Percentiles rank a stretch among this genome's conserved stretches.
phyloP scores from a whole-genome alignment of 2,329 filamentous ascomycete species.

The Calonectria leucothoes region DNA sequence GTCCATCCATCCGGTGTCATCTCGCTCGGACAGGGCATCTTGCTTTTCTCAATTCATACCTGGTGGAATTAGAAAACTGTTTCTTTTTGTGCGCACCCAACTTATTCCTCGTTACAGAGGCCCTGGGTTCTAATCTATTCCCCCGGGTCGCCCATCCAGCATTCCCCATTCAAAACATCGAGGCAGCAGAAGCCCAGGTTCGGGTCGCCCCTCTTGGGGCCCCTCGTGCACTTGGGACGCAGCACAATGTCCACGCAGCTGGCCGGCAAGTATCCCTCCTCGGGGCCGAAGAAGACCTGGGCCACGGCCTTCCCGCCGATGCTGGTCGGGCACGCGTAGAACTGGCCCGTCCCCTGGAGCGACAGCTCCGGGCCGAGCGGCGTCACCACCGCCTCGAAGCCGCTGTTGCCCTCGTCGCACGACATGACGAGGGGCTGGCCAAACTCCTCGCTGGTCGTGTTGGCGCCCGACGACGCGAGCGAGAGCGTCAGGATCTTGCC shows the following conservation, averaged over 20 bases:
- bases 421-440: background rate
- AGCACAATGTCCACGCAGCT: constrained; percentile 3
- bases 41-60: background rate
- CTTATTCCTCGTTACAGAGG: background rate
- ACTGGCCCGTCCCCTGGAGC: background rate
- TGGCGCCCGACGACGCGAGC: background rate
- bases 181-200: constrained; percentile 13
- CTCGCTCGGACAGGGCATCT: background rate
- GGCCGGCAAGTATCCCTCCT: background rate
- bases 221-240: background rate
- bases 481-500: background rate
- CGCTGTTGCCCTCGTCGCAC: background rate
- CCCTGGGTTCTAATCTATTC: background rate
- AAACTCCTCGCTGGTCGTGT: background rate
- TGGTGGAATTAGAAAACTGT: background rate
- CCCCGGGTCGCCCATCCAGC: background rate
- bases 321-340: background rate
- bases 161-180: constrained; percentile 1
- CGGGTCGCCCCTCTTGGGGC: background rate
- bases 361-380: background rate
- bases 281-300: background rate
- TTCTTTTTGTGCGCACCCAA: too few species aligned
- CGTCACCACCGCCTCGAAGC: background rate
- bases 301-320: background rate
- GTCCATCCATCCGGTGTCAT: background rate